A percentile compares a stretch with the other conserved stretches of the same genome.
phyloP scores from a whole-genome alignment of 176 grass and related monocot genomes.

The Pharus latifolius region DNA sequence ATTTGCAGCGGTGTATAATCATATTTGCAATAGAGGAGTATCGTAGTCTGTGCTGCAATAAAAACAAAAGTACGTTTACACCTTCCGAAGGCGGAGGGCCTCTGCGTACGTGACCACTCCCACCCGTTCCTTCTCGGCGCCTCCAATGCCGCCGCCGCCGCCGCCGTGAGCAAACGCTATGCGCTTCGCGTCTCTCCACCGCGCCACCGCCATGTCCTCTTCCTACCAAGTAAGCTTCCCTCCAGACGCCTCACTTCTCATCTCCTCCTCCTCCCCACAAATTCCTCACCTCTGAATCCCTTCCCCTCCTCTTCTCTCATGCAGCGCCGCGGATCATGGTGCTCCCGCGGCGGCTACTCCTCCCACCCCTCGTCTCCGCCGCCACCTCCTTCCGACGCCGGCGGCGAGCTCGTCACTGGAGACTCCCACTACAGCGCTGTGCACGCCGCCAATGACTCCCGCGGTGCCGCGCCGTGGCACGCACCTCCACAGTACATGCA shows the following conservation, averaged over 20 bases:
- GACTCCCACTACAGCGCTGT: slow-evolving; percentile 28
- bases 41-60: too few species aligned
- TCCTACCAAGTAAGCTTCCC: slow-evolving; percentile 22
- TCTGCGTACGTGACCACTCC: too few species aligned
- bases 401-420: slow-evolving; percentile 14
- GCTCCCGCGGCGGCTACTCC: slow-evolving; percentile 10
- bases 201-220: slow-evolving; percentile 33
- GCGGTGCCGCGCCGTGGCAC: not conserved
- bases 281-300: slow-evolving; percentile 7
- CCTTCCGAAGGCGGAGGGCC: too few species aligned
- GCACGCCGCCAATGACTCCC: slow-evolving; percentile 26
- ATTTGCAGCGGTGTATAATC: too few species aligned
- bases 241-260: not conserved
- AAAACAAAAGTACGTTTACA: too few species aligned
- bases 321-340: slow-evolving; percentile 31
- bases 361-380: not conserved
- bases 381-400: not conserved
- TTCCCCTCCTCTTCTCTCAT: not conserved
- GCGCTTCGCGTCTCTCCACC: slow-evolving; percentile 20
- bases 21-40: too few species aligned
- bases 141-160: not conserved
- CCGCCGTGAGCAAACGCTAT: slow-evolving; percentile 7
- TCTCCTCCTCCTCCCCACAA: not conserved
- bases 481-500: slow-evolving; percentile 17
- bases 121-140: not conserved